Evolutionary conservation across 2,329 filamentous ascomycete species (phyloP).

Genomic region (Diaporthe amygdali): DNA sequence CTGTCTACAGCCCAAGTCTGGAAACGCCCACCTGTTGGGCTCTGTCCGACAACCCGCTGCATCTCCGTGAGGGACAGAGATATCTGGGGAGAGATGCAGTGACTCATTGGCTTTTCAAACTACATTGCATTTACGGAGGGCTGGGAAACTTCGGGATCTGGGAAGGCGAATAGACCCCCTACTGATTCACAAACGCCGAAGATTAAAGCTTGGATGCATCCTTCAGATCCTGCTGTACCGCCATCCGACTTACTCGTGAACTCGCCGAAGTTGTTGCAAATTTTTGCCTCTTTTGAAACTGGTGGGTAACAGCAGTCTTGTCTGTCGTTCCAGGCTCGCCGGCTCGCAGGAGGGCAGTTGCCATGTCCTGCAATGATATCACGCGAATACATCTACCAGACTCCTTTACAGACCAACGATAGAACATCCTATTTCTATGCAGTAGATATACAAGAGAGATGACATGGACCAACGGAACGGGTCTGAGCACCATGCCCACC

Average conservation of each 20-base stretch:
- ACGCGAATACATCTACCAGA: neutral
- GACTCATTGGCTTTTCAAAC: neutral
- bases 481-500: neutral
- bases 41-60: neutral
- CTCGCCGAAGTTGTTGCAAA: neutral
- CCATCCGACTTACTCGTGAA: conserved; percentile 11
- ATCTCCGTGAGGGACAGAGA: neutral
- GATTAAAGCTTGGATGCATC: neutral
- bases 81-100: neutral
- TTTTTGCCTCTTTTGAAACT: conserved; percentile 11
- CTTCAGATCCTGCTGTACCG: neutral
- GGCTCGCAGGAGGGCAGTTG: neutral
- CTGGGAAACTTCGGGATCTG: neutral
- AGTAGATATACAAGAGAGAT: neutral
- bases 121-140: neutral
- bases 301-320: neutral
- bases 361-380: neutral
- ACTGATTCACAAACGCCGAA: neutral
- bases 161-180: neutral
- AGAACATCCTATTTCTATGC: neutral
- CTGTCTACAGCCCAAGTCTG: neutral
- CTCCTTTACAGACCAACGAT: neutral
- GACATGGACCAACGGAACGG: neutral
- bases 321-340: neutral
- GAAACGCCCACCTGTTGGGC: neutral